A percentile compares a stretch with the other conserved stretches of the same genome.
These are phyloP conservation scores for Porodaedalea pini DNA, from an alignment of 1,284 basidiomycete genomes.

Conservation along the genomic window DNA sequence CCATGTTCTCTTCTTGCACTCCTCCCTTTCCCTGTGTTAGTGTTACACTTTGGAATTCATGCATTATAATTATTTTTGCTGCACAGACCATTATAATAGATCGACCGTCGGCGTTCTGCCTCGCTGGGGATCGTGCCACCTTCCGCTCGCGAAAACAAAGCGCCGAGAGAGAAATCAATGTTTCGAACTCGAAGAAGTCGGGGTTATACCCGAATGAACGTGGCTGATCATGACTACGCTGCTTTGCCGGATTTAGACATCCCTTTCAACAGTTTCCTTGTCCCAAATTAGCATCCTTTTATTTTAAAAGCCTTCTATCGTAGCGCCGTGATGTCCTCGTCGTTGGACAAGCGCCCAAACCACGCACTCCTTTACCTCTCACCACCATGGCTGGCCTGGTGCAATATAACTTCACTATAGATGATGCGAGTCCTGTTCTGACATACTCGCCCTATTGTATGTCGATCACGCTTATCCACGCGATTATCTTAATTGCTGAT, in stretches of 20 bases:
- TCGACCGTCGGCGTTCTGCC: too few relatives aligned
- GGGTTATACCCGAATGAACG: background rate
- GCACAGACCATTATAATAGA: too few relatives aligned
- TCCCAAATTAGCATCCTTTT: background rate
- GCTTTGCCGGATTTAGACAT: background rate
- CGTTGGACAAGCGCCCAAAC: background rate
- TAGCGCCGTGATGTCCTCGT: background rate
- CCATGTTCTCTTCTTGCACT: too few relatives aligned
- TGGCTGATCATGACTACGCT: background rate
- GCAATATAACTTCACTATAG: constrained; percentile 16
- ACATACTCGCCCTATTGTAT: constrained; percentile 14
- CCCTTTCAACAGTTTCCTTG: background rate
- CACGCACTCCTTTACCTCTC: background rate
- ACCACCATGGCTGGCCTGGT: constrained; percentile 15
- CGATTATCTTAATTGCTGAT: background rate
- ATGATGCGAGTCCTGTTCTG: constrained; percentile 15
- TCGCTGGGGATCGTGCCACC: too few relatives aligned
- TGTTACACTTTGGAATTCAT: too few relatives aligned
- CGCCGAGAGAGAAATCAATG: too few relatives aligned
- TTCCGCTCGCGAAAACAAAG: too few relatives aligned
- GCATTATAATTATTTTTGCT: too few relatives aligned
- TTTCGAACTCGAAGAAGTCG: background rate
- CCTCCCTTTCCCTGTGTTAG: too few relatives aligned
- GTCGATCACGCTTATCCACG: background rate
- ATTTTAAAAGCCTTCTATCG: background rate